These are phyloP conservation scores for Umbelopsis sp. DNA, from an alignment of 192 early-diverging fungal genomes.

Conservation along the genomic window DNA sequence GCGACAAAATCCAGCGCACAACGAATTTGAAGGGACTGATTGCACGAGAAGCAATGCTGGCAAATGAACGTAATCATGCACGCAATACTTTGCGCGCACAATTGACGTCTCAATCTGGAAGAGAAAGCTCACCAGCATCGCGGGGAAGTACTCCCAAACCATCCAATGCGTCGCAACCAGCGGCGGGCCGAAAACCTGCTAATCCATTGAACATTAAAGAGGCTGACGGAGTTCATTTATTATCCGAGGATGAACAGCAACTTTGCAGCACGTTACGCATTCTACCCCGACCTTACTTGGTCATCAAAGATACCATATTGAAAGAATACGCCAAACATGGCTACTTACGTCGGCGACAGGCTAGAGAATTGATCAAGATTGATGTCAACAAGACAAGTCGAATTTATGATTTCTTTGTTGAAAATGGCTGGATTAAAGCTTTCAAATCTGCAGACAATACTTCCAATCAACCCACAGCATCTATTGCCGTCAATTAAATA, in stretches of 20 bases:
- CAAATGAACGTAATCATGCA: constrained; percentile 42
- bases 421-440: constrained; percentile 88
- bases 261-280: constrained; percentile 86
- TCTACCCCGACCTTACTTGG: constrained; percentile 86
- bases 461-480: constrained; percentile 9
- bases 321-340: constrained; percentile 81
- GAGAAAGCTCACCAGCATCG: constrained; percentile 26
- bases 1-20: constrained; percentile 61
- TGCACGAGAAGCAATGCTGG: constrained; percentile 18
- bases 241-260: constrained; percentile 76
- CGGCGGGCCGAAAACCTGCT: constrained; percentile 41
- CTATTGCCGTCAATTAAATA: constrained; percentile 10
- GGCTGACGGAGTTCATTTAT: constrained; percentile 86
- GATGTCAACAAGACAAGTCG: constrained; percentile 87
- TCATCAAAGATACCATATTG: constrained; percentile 91
- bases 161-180: constrained; percentile 17
- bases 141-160: constrained; percentile 22
- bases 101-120: constrained; percentile 43
- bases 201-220: constrained; percentile 76
- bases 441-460: constrained; percentile 20
- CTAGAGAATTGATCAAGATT: constrained; percentile 88
- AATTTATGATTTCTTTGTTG: constrained; percentile 93
- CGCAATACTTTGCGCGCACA: constrained; percentile 49
- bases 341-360: constrained; percentile 70
- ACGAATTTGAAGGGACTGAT: constrained; percentile 30